Percentiles rank a stretch among this genome's conserved stretches.
phyloP scores from a whole-genome alignment of 2,329 filamentous ascomycete genomes.

The Trichoderma sp. region DNA sequence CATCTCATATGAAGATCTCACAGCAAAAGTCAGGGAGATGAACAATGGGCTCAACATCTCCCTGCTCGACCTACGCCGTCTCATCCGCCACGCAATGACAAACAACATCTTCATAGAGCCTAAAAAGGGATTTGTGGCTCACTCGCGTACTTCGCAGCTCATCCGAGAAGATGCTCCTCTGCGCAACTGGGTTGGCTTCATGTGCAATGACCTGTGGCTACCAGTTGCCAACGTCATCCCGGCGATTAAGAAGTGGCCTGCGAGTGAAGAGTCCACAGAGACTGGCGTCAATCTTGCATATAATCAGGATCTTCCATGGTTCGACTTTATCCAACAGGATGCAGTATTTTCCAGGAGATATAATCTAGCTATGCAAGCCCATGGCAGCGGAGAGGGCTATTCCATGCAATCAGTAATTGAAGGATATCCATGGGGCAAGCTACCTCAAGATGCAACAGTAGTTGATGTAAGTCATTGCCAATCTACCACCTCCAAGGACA shows the following conservation, averaged over 20 bases:
- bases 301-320: slow-evolving; percentile 28
- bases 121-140: slow-evolving; percentile 38
- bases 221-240: slow-evolving; percentile 33
- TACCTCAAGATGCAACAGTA: slow-evolving; percentile 2
- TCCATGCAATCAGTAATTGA: slow-evolving; percentile 11
- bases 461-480: slow-evolving; percentile 15
- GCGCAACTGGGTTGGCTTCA: slow-evolving; percentile 35
- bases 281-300: slow-evolving; percentile 35
- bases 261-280: slow-evolving; percentile 36
- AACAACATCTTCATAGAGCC: slow-evolving; percentile 44
- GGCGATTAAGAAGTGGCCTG: slow-evolving; percentile 39
- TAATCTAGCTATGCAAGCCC: slow-evolving; percentile 35
- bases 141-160: slow-evolving; percentile 37
- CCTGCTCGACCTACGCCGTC: slow-evolving; percentile 33
- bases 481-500: not conserved
- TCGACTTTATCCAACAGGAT: slow-evolving; percentile 33
- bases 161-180: slow-evolving; percentile 32
- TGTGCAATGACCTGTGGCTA: slow-evolving; percentile 34
- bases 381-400: slow-evolving; percentile 29
- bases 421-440: slow-evolving; percentile 17
- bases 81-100: slow-evolving; percentile 41
- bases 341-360: slow-evolving; percentile 30
- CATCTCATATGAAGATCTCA: slow-evolving; percentile 33
- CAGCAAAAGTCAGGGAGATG: slow-evolving; percentile 33
- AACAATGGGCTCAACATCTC: slow-evolving; percentile 42